Evolutionary conservation across 805 yeast species (phyloP).

Genomic region (Kuraishia piskuri): DNA sequence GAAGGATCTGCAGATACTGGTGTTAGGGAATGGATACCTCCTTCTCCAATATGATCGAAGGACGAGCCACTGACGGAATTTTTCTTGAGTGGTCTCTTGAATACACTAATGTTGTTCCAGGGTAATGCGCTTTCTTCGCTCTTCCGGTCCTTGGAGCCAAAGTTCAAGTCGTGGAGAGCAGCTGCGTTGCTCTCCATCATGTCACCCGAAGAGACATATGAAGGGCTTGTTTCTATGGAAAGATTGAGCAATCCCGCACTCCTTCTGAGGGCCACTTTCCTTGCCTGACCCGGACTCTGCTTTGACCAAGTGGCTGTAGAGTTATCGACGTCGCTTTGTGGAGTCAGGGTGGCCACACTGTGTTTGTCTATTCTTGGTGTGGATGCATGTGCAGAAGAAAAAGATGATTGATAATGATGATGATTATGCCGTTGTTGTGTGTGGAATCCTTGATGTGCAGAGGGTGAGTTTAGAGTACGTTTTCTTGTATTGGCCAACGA

Average conservation of each 20-base stretch:
- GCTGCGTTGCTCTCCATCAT: slow-evolving; percentile 16
- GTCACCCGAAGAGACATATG: slow-evolving; percentile 4
- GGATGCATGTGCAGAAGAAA: background rate
- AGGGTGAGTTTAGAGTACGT: slow-evolving; percentile 3
- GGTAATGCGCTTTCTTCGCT: slow-evolving; percentile 4
- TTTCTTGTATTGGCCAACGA: slow-evolving; percentile 2
- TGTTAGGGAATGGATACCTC: slow-evolving; percentile 3
- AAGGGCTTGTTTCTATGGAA: slow-evolving; percentile 31
- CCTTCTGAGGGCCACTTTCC: slow-evolving; percentile 32
- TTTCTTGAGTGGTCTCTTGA: slow-evolving; percentile 1
- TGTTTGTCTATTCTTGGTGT: background rate
- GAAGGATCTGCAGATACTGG: slow-evolving; percentile 13
- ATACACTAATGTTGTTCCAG: background rate
- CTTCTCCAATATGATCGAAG: background rate
- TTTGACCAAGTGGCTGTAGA: background rate
- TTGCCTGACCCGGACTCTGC: slow-evolving; percentile 4
- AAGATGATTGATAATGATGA: background rate
- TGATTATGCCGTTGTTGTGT: background rate
- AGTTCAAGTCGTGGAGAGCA: slow-evolving; percentile 25
- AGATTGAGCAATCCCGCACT: slow-evolving; percentile 44
- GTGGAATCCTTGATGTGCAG: background rate
- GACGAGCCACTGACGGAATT: background rate
- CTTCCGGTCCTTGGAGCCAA: slow-evolving; percentile 11
- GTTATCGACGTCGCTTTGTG: background rate
- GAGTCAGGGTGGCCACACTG: background rate